Conservation (phyloP, 768 basidiomycete species). For the Suillus alpinus region DNA sequence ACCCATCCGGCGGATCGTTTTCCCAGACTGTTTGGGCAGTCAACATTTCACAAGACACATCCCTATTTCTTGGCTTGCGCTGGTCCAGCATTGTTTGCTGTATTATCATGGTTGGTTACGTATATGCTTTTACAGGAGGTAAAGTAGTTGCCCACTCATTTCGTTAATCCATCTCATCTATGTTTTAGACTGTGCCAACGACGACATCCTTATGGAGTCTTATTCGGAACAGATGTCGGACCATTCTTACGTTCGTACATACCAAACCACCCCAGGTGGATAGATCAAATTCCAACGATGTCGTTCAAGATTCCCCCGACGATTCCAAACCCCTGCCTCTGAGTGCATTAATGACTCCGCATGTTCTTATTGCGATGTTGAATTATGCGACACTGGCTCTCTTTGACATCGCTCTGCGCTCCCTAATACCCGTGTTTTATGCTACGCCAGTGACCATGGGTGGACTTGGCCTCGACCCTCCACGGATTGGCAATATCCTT, state of each 20-base stretch:
- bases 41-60: conserved; percentile 53
- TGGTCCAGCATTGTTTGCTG: conserved; percentile 52
- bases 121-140: conserved; percentile 53
- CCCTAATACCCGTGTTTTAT: conserved; percentile 29
- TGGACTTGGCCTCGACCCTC: conserved; percentile 11
- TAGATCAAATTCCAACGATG: neutral
- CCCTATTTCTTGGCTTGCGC: conserved; percentile 71
- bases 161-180: neutral
- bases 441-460: conserved; percentile 15
- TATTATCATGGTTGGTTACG: conserved; percentile 44
- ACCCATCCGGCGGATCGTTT: conserved; percentile 62
- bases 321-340: conserved; percentile 37
- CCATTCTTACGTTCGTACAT: neutral
- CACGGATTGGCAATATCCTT: conserved; percentile 18
- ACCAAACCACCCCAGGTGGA: neutral
- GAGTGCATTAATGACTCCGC: conserved; percentile 42
- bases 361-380: conserved; percentile 48
- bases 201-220: conserved; percentile 29
- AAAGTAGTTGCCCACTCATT: neutral
- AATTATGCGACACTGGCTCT: conserved; percentile 62
- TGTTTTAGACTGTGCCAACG: neutral
- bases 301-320: neutral
- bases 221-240: conserved; percentile 27
- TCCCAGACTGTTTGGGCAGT: conserved; percentile 52
- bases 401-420: conserved; percentile 58